phyloP scores from a whole-genome alignment of 1,284 basidiomycete species.

The Leucoagaricus sp. region DNA sequence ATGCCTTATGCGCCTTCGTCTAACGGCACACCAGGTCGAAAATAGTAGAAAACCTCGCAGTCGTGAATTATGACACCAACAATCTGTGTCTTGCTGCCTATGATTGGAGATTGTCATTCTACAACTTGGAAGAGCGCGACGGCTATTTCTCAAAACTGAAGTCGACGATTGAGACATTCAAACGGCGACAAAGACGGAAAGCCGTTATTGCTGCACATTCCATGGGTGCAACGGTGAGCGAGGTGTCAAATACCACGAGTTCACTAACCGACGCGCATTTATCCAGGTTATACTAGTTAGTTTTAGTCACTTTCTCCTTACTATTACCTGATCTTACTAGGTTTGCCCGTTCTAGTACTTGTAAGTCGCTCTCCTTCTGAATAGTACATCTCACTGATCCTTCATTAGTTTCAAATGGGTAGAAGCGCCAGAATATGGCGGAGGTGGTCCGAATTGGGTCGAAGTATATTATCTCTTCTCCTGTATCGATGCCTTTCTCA shows the following conservation, averaged over 20 bases:
- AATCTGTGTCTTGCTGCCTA: conserved; percentile 88
- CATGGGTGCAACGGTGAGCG: conserved; percentile 80
- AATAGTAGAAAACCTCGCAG: conserved; percentile 92
- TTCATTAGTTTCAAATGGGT: conserved; percentile 89
- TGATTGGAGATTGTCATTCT: conserved; percentile 91
- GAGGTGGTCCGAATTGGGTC: conserved; percentile 90
- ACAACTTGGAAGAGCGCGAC: conserved; percentile 91
- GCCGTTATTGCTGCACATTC: conserved; percentile 88
- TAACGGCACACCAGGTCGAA: conserved; percentile 63
- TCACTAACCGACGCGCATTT: neutral
- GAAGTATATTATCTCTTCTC: conserved; percentile 54
- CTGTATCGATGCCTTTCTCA: neutral
- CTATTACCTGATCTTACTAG: conserved; percentile 15
- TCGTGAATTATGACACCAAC: conserved; percentile 89
- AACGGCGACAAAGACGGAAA: conserved; percentile 79
- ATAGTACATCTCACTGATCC: neutral
- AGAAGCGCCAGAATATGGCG: conserved; percentile 83
- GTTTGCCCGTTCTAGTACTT: conserved; percentile 52
- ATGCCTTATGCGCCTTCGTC: neutral
- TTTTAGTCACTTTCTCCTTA: conserved; percentile 15
- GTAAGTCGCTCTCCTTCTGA: conserved; percentile 38
- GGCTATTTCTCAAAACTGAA: conserved; percentile 92
- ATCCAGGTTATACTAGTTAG: conserved; percentile 54
- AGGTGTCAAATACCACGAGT: conserved; percentile 11
- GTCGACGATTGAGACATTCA: conserved; percentile 81